Conservation (phyloP, 2,329 filamentous ascomycete species). For the Colletotrichum euphorbiae region DNA sequence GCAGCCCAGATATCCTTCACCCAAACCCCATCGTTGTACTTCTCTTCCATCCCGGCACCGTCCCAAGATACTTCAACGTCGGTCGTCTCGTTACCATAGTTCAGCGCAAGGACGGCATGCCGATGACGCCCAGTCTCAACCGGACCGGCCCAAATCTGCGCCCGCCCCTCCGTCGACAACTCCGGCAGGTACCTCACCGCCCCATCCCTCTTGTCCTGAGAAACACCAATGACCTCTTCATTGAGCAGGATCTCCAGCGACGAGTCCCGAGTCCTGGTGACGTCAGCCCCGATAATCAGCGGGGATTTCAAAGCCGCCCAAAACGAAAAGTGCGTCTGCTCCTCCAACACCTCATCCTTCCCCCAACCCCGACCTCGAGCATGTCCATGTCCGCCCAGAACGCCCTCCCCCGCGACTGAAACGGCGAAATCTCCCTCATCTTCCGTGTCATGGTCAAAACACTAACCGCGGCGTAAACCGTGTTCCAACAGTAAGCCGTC, state of each 20-base stretch:
- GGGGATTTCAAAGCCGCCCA: conserved; percentile 60
- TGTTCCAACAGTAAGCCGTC: conserved; percentile 51
- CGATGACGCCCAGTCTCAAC: conserved; percentile 32
- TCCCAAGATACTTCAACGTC: conserved; percentile 33
- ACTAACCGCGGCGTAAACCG: conserved; percentile 47
- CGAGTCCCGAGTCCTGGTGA: conserved; percentile 45
- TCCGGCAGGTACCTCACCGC: conserved; percentile 43
- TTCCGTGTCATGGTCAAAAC: conserved; percentile 49
- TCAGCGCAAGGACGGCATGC: conserved; percentile 40
- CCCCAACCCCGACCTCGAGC: conserved; percentile 53
- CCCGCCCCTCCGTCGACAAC: conserved; percentile 42
- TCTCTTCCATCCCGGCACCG: conserved; percentile 12
- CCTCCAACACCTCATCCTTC: conserved; percentile 45
- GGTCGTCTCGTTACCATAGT: conserved; percentile 31
- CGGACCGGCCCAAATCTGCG: conserved; percentile 47
- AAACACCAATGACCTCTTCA: conserved; percentile 45
- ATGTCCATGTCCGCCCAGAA: conserved; percentile 53
- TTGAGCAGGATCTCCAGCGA: conserved; percentile 40
- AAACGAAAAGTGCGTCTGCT: conserved; percentile 58
- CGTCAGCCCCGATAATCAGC: conserved; percentile 55
- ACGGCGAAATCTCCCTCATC: conserved; percentile 49
- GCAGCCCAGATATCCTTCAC: conserved; percentile 25
- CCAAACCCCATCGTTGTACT: not conserved
- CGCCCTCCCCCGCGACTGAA: conserved; percentile 47
- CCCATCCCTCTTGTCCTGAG: conserved; percentile 49